Evolutionary conservation across 805 yeast species (phyloP), one percentile per base, ranked within the genome.

Genomic region (Metschnikowia henanensis): DNA sequence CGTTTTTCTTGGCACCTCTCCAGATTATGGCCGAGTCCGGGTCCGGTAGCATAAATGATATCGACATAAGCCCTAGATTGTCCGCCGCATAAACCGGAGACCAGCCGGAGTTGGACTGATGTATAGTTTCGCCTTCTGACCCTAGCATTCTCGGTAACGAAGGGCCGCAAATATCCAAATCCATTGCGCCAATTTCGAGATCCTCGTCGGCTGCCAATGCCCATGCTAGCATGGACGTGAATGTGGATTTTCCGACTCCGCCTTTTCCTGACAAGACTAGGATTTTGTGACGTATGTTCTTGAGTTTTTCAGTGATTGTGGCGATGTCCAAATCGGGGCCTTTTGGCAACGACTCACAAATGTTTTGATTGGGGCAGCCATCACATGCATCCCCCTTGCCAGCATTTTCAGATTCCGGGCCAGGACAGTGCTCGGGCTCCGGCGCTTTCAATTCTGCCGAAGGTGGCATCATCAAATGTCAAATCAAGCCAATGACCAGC

Each of bases 371-470:
- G 13, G 97, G 95, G 69, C 99, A 94, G 9, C 97, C 97, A 7
- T 70, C 76, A 61, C 99, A 94, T 10, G 98, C 96, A 59, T 88
- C 96, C 3, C 88, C 91, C 56, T 85, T 81, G 6, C 99, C 99
- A 2, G 99, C 99, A 41, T 69, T 66, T 54, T 90, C 97, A 2
- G 95, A 84, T 60, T 92, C 97, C 1, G 98, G 96, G 1, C 99
- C 99, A 0, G 99, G 99, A 69, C 99, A 94, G 64, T 94, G 98
- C 60, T 90, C 97, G 1, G 99, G 98, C 58, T 85, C 95, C 0
- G 94, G 90, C 0, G 83, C 87, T 42, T 73, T 53, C 19, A 68
- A 56, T 34, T 57, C 38, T 19, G 51, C 49, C 4, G 61, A 17
- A 16, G 43, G 43, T 20, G 43, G 22, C 43, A 44, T 39, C 5